Evolutionary conservation across 73 alveolate genomes (phyloP).

Genomic region (Tetrahymena elliotti): DNA sequence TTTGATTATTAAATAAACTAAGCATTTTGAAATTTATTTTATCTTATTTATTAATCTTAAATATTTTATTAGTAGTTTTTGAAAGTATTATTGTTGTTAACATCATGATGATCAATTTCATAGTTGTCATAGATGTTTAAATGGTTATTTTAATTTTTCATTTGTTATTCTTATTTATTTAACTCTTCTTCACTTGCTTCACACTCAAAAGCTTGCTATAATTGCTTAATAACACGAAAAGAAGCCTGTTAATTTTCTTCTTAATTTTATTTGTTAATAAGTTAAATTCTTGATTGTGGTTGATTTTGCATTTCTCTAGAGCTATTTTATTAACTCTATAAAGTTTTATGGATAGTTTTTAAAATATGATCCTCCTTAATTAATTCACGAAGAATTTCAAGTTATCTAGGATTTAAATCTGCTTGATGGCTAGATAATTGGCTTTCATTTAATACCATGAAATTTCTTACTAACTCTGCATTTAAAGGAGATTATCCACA

Average conservation of each 20-base stretch:
- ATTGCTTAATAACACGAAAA: not conserved
- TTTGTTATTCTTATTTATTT: too few relatives aligned
- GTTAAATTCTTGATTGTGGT: not conserved
- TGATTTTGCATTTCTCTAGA: not conserved
- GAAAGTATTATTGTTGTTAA: not conserved
- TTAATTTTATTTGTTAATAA: not conserved
- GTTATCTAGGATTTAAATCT: not conserved
- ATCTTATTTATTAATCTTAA: not conserved
- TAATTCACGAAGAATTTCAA: not conserved
- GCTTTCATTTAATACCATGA: not conserved
- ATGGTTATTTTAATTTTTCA: not conserved
- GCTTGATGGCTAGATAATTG: not conserved
- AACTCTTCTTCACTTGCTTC: not conserved
- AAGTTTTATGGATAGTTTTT: not conserved
- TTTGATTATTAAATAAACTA: not conserved
- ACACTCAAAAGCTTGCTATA: not conserved
- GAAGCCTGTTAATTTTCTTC: not conserved
- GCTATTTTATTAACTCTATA: not conserved
- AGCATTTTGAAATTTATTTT: not conserved
- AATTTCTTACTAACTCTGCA: not conserved
- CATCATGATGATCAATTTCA: not conserved
- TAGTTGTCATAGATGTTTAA: not conserved
- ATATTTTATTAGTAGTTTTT: not conserved
- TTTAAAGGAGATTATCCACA: not conserved
- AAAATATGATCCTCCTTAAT: not conserved